phyloP scores from a whole-genome alignment of 176 grass and related monocot genomes.

The Avena insularis region DNA sequence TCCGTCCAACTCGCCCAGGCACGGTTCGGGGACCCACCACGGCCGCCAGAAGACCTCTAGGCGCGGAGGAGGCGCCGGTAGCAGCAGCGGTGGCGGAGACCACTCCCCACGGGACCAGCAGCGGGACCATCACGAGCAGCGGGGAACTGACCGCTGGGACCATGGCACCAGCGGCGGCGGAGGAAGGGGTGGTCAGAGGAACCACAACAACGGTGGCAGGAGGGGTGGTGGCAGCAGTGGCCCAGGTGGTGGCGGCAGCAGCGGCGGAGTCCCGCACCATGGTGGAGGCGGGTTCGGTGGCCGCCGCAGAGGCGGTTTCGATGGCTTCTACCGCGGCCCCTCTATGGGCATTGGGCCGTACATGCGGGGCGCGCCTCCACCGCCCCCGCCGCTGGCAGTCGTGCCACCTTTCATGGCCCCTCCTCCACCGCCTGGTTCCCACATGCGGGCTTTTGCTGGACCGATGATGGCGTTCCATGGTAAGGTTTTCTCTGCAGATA shows the following conservation, averaged over 20 bases:
- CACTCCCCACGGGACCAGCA: constrained; percentile 56
- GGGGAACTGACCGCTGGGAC: constrained; percentile 37
- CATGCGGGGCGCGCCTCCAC: constrained; percentile 48
- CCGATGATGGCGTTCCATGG: constrained; percentile 60
- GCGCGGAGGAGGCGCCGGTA: constrained; percentile 7
- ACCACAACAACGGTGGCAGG: constrained; percentile 34
- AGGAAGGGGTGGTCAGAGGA: constrained; percentile 36
- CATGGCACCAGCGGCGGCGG: constrained; percentile 27
- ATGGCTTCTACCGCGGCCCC: constrained; percentile 48
- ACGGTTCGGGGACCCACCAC: constrained; percentile 36
- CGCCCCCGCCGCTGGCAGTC: constrained; percentile 43
- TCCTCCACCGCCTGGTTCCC: constrained; percentile 44
- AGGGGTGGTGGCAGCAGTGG: constrained; percentile 29
- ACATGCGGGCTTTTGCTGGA: constrained; percentile 39
- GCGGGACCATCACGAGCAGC: constrained; percentile 19
- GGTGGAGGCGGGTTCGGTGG: constrained; percentile 21
- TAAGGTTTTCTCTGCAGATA: background rate
- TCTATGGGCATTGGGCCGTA: constrained; percentile 38
- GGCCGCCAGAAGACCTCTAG: constrained; percentile 46
- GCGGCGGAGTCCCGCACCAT: constrained; percentile 30
- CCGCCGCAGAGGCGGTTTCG: constrained; percentile 51
- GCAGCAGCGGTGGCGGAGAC: background rate
- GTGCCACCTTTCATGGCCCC: constrained; percentile 50
- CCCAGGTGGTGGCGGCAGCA: background rate
- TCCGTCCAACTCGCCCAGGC: constrained; percentile 37